A percentile compares a stretch with the other conserved stretches of the same genome.
Evolutionary conservation across 805 yeast species (phyloP).

Genomic region (Metschnikowia amazonensis): DNA sequence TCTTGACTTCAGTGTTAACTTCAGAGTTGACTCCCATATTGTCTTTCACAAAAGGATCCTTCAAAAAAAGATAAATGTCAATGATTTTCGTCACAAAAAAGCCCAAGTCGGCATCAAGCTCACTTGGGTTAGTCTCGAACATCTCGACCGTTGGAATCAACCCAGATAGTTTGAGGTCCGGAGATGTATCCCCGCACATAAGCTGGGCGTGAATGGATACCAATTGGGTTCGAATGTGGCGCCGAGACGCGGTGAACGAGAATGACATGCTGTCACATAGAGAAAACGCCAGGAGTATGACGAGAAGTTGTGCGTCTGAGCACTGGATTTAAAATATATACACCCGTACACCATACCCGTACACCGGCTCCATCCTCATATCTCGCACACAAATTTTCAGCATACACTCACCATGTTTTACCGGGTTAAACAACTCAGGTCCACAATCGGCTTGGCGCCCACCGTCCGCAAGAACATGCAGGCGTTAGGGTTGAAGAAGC

Average conservation of each 20-base stretch:
- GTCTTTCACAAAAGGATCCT: too few species aligned
- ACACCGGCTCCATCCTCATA: too few species aligned
- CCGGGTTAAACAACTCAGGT: slow-evolving; percentile 72
- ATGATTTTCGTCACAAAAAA: slow-evolving; percentile 30
- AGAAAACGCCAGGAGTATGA: too few species aligned
- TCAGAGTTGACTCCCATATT: too few species aligned
- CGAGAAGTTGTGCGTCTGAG: too few species aligned
- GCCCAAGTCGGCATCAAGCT: slow-evolving; percentile 42
- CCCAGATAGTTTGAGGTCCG: not conserved
- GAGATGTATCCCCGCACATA: not conserved
- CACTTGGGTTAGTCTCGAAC: slow-evolving; percentile 52
- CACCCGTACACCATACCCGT: slow-evolving; percentile 3
- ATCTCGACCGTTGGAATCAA: slow-evolving; percentile 30
- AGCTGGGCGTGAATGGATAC: not conserved
- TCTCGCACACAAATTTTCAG: slow-evolving; percentile 4
- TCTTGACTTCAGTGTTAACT: too few species aligned
- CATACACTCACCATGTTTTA: slow-evolving; percentile 24
- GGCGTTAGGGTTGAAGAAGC: slow-evolving; percentile 69
- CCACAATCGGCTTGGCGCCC: slow-evolving; percentile 82
- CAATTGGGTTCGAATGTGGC: not conserved
- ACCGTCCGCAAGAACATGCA: slow-evolving; percentile 58
- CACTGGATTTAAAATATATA: too few species aligned
- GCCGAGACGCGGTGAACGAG: not conserved
- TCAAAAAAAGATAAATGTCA: slow-evolving; percentile 20
- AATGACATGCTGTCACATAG: not conserved